Base-by-base conservation (phyloP, 148 eudicot species). In the Simmondsia chinensis region DNA sequence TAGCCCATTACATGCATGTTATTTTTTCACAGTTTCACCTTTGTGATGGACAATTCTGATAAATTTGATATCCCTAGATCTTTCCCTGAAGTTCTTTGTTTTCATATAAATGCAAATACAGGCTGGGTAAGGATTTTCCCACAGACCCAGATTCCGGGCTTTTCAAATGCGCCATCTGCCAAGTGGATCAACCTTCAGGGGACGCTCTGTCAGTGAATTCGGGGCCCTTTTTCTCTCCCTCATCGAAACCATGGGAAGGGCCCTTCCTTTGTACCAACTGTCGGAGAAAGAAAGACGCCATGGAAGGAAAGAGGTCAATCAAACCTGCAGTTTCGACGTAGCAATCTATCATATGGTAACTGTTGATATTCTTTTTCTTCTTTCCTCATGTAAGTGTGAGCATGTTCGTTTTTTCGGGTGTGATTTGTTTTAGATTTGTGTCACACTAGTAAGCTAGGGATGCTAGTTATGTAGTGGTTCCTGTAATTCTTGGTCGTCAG, bases 241-340 rank as follows among this genome's bases (percentile, higher is more conserved):
- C 82, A 13, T 80, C 95, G 6, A 89, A 76, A 54, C 84, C 97
- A 43, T 81, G 91, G 84, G 95, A 84, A 38, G 97, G 97, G 13
- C 95, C 88, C 22, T 74, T 84, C 67, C 80, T 89, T 43, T 89
- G 97, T 38, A 49, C 93, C 53, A 79, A 30, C 33, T 89, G 97
- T 50, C 75, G 84, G 40, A 85, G 62, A 59, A 89, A 89, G 74
- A 89, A 82, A 71, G 97, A 89, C 63, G 97, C 97, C 37, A 89
- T 89, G 97, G 97, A 84, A 85, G 97, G 97, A 54, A 89, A 76
- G 69, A 79, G 75, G 54, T 28, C 77, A 4, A 57, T 38, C 36
- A 50, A 40, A 39, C 68, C 82, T 17, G 30, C 80, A 18, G 43
- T 76, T 26, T 73, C 73, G 34, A 60, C 55, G 38, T 74, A 62